Evolutionary conservation across 73 alveolate genomes (phyloP).

Genomic region (Blepharisma stoltei): DNA sequence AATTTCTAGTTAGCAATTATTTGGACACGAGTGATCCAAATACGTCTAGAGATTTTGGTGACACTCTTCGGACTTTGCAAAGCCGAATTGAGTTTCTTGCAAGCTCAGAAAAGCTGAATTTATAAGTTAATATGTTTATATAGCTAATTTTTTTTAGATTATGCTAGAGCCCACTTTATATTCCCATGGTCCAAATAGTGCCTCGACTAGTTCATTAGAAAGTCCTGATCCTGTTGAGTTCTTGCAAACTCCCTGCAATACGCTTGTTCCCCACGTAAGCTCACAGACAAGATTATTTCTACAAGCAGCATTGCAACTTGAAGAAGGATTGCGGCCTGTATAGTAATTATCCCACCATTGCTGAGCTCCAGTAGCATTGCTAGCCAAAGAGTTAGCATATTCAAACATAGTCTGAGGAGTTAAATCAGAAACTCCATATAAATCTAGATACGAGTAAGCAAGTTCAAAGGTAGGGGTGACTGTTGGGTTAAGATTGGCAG

Average conservation of each 20-base stretch:
- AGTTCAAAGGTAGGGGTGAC: neutral
- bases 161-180: neutral
- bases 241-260: neutral
- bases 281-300: neutral
- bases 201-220: neutral
- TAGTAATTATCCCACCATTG: neutral
- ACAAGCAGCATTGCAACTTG: conserved; percentile 14
- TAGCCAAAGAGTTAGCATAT: neutral
- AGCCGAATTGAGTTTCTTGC: too few species aligned
- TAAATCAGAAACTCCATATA: conserved; percentile 17
- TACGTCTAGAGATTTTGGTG: too few species aligned
- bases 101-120: too few species aligned
- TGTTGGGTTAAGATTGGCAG: conserved; percentile 8
- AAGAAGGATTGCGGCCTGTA: conserved; percentile 12
- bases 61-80: too few species aligned
- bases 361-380: neutral
- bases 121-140: too few species aligned
- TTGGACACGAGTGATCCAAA: too few species aligned
- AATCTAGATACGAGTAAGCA: neutral
- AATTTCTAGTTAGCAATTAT: too few species aligned
- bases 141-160: neutral
- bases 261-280: neutral
- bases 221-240: neutral
- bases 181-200: conserved; percentile 10
- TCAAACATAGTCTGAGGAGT: neutral